Conservation (phyloP, 139 green algal species). For the Micromonas pusilla region DNA sequence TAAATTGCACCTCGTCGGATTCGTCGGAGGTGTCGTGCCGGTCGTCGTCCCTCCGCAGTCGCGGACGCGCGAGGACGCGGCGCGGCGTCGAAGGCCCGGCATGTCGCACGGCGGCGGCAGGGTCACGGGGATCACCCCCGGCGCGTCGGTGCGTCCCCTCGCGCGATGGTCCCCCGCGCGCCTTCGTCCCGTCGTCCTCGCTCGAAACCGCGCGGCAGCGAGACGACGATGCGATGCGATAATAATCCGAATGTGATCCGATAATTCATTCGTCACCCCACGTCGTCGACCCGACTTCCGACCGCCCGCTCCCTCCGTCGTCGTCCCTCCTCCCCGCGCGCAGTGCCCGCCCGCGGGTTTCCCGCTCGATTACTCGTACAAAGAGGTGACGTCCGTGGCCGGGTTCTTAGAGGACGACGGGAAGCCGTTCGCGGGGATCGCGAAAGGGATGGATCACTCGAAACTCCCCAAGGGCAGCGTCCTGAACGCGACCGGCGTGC, state of each 20-base stretch:
- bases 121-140: too few species aligned
- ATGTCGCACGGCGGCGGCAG: too few species aligned
- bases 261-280: background rate
- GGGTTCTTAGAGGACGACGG: background rate
- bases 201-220: background rate
- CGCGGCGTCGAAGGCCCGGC: too few species aligned
- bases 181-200: background rate
- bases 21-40: too few species aligned
- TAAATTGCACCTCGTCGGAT: too few species aligned
- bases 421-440: background rate
- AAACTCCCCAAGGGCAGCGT: background rate
- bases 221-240: background rate
- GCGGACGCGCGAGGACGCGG: too few species aligned
- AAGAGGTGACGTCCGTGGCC: background rate
- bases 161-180: background rate
- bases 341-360: background rate
- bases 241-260: background rate
- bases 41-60: too few species aligned
- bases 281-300: too few species aligned
- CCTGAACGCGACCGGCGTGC: background rate
- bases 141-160: too few species aligned
- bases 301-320: too few species aligned
- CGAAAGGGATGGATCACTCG: background rate
- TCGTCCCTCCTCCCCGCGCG: too few species aligned
- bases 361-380: background rate